Evolutionary conservation across 768 basidiomycete species (phyloP).

Genomic region (Termitomyces titanicus): DNA sequence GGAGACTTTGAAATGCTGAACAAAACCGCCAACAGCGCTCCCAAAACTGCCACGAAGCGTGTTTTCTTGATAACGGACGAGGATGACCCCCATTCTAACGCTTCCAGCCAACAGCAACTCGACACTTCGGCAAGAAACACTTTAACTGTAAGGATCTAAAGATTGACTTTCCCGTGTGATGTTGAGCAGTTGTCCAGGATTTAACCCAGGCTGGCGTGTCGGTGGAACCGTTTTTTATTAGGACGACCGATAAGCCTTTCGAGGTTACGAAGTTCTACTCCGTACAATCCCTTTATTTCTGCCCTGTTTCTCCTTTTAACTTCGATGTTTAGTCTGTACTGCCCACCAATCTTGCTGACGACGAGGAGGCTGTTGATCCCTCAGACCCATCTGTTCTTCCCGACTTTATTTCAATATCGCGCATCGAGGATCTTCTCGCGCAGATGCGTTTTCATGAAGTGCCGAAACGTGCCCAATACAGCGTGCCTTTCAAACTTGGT

Average conservation of each 20-base stretch:
- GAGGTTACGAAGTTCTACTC: conserved; percentile 75
- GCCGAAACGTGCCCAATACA: conserved; percentile 81
- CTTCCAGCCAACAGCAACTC: conserved; percentile 55
- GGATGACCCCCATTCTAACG: conserved; percentile 66
- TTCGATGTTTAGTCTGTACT: conserved; percentile 52
- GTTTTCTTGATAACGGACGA: conserved; percentile 93
- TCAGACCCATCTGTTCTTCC: conserved; percentile 48
- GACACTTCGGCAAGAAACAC: conserved; percentile 70
- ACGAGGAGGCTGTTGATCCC: conserved; percentile 39
- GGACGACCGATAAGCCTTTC: conserved; percentile 62
- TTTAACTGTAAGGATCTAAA: conserved; percentile 43
- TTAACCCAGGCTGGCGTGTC: conserved; percentile 73
- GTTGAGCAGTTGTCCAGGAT: conserved; percentile 49
- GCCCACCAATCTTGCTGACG: conserved; percentile 47
- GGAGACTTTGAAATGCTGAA: not conserved
- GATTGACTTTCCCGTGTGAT: not conserved
- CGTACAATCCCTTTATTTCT: conserved; percentile 30
- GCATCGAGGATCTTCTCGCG: conserved; percentile 70
- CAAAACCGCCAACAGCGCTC: conserved; percentile 47
- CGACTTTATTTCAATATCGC: conserved; percentile 70
- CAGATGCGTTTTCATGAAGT: conserved; percentile 83
- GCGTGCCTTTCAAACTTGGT: conserved; percentile 75
- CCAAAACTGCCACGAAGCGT: conserved; percentile 87
- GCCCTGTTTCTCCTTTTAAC: not conserved
- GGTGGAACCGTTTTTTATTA: conserved; percentile 90